Evolutionary conservation across 106 monocot species (phyloP).

Genomic region (Acorus gramineus): DNA sequence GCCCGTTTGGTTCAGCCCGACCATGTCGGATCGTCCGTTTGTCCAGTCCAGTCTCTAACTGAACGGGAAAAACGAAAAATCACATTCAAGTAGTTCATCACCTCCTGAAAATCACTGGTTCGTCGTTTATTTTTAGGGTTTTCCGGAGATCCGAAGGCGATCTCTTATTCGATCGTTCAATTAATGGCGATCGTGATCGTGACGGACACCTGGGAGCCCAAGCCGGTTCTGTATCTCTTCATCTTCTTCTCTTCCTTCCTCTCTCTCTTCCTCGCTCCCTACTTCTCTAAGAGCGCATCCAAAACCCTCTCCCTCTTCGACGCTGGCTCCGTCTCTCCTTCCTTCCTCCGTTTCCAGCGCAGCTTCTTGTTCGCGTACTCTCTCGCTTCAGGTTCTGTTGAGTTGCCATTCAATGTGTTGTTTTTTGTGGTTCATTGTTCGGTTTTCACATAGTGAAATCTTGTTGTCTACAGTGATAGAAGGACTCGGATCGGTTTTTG

Average conservation of each 20-base stretch:
- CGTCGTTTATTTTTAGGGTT: no score
- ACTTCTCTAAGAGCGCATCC: slow-evolving; percentile 31
- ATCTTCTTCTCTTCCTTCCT: slow-evolving; percentile 56
- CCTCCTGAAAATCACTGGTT: no score
- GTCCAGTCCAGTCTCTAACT: no score
- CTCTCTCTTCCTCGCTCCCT: slow-evolving; percentile 45
- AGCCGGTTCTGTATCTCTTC: slow-evolving; percentile 35
- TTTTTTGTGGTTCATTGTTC: slow-evolving; percentile 4
- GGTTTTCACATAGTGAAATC: neutral
- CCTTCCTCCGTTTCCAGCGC: slow-evolving; percentile 66
- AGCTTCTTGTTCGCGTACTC: slow-evolving; percentile 68
- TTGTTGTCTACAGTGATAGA: slow-evolving; percentile 31
- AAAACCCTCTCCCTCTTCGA: slow-evolving; percentile 31
- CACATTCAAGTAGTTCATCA: no score
- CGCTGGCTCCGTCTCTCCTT: slow-evolving; percentile 21
- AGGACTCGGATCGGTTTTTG: slow-evolving; percentile 54
- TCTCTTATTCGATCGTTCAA: no score
- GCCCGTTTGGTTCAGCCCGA: no score
- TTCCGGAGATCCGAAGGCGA: no score
- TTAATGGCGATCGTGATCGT: slow-evolving; percentile 60
- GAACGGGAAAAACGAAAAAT: no score
- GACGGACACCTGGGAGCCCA: slow-evolving; percentile 46
- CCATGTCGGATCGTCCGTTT: no score
- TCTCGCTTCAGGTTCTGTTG: slow-evolving; percentile 53
- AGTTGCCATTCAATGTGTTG: neutral